phyloP scores from a whole-genome alignment of 2,329 filamentous ascomycete genomes.

The Colletotrichum sp. region DNA sequence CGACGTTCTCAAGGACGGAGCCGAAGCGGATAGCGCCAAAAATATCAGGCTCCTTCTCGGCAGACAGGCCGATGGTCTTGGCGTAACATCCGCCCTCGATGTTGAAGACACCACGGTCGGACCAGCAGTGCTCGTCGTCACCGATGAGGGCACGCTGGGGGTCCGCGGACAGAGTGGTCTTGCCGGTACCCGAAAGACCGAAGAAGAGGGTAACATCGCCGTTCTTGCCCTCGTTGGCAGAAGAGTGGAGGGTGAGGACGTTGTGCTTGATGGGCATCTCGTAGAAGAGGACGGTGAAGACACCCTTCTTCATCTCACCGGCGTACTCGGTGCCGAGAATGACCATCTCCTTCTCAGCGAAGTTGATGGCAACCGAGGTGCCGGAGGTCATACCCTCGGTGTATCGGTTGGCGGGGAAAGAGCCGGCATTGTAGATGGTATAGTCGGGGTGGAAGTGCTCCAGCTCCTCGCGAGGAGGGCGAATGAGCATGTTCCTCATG shows the following conservation, averaged over 20 bases:
- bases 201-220: slow-evolving; percentile 99
- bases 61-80: slow-evolving; percentile 96
- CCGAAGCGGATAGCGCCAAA: slow-evolving; percentile 95
- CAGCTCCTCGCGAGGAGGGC: slow-evolving; percentile 87
- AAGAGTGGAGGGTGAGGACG: slow-evolving; percentile 97
- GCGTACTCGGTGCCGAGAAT: slow-evolving; percentile 99
- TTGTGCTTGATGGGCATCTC: slow-evolving; percentile 99
- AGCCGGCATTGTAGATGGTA: slow-evolving; percentile 99
- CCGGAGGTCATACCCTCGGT: slow-evolving; percentile 98
- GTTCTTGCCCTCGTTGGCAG: slow-evolving; percentile 92
- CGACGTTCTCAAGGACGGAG: slow-evolving; percentile 97
- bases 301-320: slow-evolving; percentile 96
- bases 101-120: slow-evolving; percentile 96
- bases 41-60: slow-evolving; percentile 99
- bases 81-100: slow-evolving; percentile 99
- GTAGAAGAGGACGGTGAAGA: slow-evolving; percentile 99
- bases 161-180: slow-evolving; percentile 97
- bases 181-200: slow-evolving; percentile 96
- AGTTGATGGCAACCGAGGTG: slow-evolving; percentile 98
- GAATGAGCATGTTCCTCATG: slow-evolving; percentile 99
- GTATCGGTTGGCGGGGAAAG: slow-evolving; percentile 98
- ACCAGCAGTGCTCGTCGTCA: slow-evolving; percentile 99
- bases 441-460: slow-evolving; percentile 99
- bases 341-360: slow-evolving; percentile 99
- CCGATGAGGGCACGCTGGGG: slow-evolving; percentile 96